Base-by-base conservation (phyloP, 179 eudicot genomes). In the Patellifolia procumbens region DNA sequence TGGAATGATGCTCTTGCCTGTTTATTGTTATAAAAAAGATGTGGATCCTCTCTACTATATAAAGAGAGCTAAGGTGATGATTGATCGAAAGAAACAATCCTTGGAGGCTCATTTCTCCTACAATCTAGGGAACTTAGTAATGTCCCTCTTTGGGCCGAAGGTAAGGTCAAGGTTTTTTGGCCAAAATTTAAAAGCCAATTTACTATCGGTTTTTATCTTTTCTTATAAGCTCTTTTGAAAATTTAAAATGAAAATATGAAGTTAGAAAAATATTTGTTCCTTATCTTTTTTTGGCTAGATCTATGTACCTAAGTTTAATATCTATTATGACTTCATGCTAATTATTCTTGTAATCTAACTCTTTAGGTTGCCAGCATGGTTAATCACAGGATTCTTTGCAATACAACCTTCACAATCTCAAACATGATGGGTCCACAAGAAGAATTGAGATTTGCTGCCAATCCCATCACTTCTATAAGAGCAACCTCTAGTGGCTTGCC, bases 341-440 rank as follows among this genome's bases (percentile, higher is more conserved):
- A 7, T 55, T 20, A 55, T 7, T n/a, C 28, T 55, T 55, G 1
- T 20, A 55, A 55, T 20, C n/a, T 48, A 3, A 28, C 28, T 12
- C 28, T 24, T 65, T 66, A 92, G 97, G 28, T 81, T 49, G 91
- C 92, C 0, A 72, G 86, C 75, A 51, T 75, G 72, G 80, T 84
- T 65, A 86, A 82, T 70, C 73, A 89, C 78, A 80, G 88, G 75
- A 79, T 89, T 4, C 19, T 86, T 1, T 78, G 91, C 52, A 88
- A 88, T 68, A 90, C 97, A 39, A 90, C 88, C 20, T 89, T 92
- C 74, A 80, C 89, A 1, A 77, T 92, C 65, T 92, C 97, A 22
- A 92, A 92, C 55, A 77, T 92, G 31, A 51, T 89, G 26, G 97
- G 97, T 66, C 91, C 96, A 15, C 74, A 17, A 26, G 90, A 91